Base-by-base conservation (phyloP, 2,329 filamentous ascomycete species). In the Seiridium unicorne region DNA sequence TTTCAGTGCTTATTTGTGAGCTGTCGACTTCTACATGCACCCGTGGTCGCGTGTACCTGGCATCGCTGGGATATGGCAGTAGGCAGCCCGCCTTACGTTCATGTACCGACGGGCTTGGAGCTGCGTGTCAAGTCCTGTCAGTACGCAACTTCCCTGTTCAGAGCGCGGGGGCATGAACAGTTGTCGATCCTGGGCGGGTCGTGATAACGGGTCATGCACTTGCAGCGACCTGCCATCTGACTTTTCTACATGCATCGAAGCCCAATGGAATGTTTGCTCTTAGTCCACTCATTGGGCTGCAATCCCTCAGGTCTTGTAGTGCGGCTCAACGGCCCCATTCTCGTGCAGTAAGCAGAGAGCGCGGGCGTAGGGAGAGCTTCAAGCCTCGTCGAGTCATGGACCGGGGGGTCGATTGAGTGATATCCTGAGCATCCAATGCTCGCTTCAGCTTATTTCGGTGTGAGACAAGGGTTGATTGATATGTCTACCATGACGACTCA, bases 11-110 rank as follows among this genome's bases (percentile, higher is more conserved):
- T 44, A 9, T 26, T 55, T 55, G 26, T 26, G 6, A 57, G 63
- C 61, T 64, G 58, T 63, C 62, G 63, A 58, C 56, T 64, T 61
- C 58, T 53, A 34, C 18, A 35, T 35, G 34, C 18, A 26, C 18
- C 18, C 18, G 49, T 53, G 60, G 63, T 68, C 67, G 62, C 66
- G 66, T 67, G 65, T 68, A 65, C 66, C 66, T 67, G 66, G 38
- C 65, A 67, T 13, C 44, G 13, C 13, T 5, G 26, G 44, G 6
- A 46, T 13, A 26, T 26, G 47, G n/a, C 18, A 49, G 47, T 32
- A 49, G 26, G 26, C 10, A 18, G 8, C 48, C 48, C 32, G 34
- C 49, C 13, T 6, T 53, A 18, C 49, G 4, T 53, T 36, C 49
- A 7, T 53, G 9, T 38, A 38, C 13, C n/a, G 6, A 8, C 49